Base-by-base conservation (phyloP, 192 early-diverging fungal genomes). In the Backusella morwellensis region DNA sequence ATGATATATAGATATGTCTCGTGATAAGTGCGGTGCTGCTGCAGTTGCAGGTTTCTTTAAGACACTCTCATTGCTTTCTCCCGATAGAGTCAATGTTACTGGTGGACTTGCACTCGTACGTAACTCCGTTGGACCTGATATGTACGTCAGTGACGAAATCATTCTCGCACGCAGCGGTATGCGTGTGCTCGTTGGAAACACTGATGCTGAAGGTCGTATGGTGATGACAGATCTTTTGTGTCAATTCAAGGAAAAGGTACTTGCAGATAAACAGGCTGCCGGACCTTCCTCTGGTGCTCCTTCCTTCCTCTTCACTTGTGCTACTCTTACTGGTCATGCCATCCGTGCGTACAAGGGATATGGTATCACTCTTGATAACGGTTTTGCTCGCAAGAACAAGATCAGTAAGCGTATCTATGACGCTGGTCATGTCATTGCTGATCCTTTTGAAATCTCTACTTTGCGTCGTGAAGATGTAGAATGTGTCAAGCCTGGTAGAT, bases 181-280 rank as follows among this genome's bases (percentile, higher is more conserved):
- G 34, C 88, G 95, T 34, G 93, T 95, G 6, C 79, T 94, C 68
- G 90, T 95, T 75, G 91, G 90, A 72, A 94, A 96, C 84, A 97
- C 95, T 1, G 95, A 97, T 80, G 95, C 95, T 44, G 95, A 97
- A 82, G 95, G 95, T 38, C 91, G 95, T 21, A 91, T 96, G 87
- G 93, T 95, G 71, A 94, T 96, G 92, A 91, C 92, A 1, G 93
- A 95, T 80, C 86, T 91, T 14, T 83, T 94, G 8, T 86, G 86
- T 74, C 88, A 93, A 76, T 93, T 91, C 86, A 91, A 91, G 75
- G 93, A 95, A 84, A 80, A 81, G 68, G 88, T 88, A n/a, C 32
- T 93, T 67, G 90, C 89, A 4, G 87, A 90, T n/a, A 83, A 87
- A 26, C 80, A 83, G 41, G 76, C 84, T 11, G 56, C 84, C 50